Evolutionary conservation across 2,329 filamentous ascomycete genomes (phyloP).

Genomic region (Fusarium lyarnte): DNA sequence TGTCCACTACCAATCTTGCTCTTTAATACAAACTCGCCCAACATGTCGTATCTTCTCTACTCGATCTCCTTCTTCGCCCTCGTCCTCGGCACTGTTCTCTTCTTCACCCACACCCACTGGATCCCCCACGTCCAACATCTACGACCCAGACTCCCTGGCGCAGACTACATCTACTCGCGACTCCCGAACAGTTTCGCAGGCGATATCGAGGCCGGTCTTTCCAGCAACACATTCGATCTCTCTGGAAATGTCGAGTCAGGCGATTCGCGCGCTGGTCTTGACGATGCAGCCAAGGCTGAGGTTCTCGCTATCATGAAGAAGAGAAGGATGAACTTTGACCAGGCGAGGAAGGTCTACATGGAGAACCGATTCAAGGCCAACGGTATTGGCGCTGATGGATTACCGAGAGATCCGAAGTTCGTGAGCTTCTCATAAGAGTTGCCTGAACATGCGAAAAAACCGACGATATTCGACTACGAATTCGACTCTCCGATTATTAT

Average conservation of each 20-base stretch:
- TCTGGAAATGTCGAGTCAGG: slow-evolving; percentile 80
- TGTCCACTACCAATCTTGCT: background rate
- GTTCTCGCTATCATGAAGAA: slow-evolving; percentile 92
- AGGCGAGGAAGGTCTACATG: slow-evolving; percentile 86
- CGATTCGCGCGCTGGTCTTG: slow-evolving; percentile 82
- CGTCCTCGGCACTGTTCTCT: slow-evolving; percentile 77
- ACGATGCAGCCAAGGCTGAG: slow-evolving; percentile 81
- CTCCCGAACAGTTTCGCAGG: slow-evolving; percentile 80
- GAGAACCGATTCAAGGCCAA: slow-evolving; percentile 87
- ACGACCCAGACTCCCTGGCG: slow-evolving; percentile 60
- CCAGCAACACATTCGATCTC: slow-evolving; percentile 85
- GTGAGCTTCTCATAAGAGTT: slow-evolving; percentile 75
- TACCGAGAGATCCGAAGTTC: slow-evolving; percentile 92
- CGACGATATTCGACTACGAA: background rate
- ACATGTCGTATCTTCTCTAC: slow-evolving; percentile 86
- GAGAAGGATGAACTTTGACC: slow-evolving; percentile 84
- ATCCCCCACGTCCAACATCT: slow-evolving; percentile 72
- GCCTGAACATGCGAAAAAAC: background rate
- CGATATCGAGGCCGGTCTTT: slow-evolving; percentile 89
- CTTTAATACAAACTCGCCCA: slow-evolving; percentile 18
- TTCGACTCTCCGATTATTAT: background rate
- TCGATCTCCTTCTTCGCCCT: slow-evolving; percentile 77
- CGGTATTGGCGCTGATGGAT: slow-evolving; percentile 87
- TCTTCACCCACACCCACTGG: slow-evolving; percentile 84
- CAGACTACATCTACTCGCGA: slow-evolving; percentile 76